Base-by-base conservation (phyloP, 2,329 filamentous ascomycete genomes). In the Didymella lethalis region DNA sequence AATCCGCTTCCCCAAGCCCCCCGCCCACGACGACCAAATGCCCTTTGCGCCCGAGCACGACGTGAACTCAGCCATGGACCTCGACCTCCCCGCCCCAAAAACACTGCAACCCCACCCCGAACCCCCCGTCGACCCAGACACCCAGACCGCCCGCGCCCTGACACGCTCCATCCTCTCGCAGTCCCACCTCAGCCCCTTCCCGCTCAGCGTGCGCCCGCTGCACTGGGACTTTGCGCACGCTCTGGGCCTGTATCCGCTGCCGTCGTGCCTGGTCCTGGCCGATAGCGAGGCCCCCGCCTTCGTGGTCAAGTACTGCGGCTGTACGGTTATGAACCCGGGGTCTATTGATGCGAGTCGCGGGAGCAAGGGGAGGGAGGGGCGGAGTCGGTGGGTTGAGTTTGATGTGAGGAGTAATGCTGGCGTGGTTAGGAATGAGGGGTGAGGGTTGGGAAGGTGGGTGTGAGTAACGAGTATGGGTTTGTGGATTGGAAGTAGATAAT, bases 141-240 rank as follows among this genome's bases (percentile, higher is more conserved):
- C 60, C 58, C 73, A 82, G 53, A 83, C 86, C 7, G 90, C 90
- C 7, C 86, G 90, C 57, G 90, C 91, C 66, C 84, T 98, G 1
- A 93, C 96, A 69, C 96, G 97, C 75, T 97, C 94, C 0, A 76
- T 99, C 10, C 84, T 99, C 7, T 93, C 97, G 67, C 95, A 99
- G 78, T 92, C 92, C 5, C 90, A 92, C 64, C 84, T 99, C 11
- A 88, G 91, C 0, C 95, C 95, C 0, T 99, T 98, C 77, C 88
- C 91, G 0, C 84, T 93, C n/a, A 80, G 87, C 0, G 84, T 87
- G 31, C 86, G 94, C 1, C 95, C 95, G 0, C 86, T 97, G 4
- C 86, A 96, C 65, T 98, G 95, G 95, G 94, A 97, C 77, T 92
- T 90, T 75, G 88, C 88, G 0, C 83, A 86, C 31, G 81, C 90